phyloP scores from a whole-genome alignment of 371 early-diverging fungal genomes.

The Saksenaea vasiformis region DNA sequence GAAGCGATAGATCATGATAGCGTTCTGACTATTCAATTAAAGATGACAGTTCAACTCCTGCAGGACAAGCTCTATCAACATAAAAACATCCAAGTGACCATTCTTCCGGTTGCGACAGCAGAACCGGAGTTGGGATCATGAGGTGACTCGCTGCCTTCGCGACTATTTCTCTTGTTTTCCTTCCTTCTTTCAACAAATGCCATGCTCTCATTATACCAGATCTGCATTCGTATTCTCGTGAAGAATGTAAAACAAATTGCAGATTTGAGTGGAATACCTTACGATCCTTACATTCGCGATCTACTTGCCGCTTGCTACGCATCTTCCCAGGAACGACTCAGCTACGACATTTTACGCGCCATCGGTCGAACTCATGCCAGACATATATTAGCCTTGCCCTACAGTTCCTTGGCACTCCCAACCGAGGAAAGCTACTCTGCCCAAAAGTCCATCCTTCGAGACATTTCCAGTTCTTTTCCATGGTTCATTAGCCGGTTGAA shows the following conservation, averaged over 20 bases:
- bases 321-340: conserved; percentile 1
- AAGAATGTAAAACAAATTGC: conserved; percentile 4
- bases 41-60: no score
- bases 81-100: neutral
- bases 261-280: conserved; percentile 6
- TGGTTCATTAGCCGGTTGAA: conserved; percentile 8
- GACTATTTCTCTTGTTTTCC: neutral
- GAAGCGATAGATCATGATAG: neutral
- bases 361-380: neutral
- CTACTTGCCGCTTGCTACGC: neutral
- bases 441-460: neutral
- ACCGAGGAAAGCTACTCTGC: neutral
- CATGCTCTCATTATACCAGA: conserved; percentile 12
- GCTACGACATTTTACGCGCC: conserved; percentile 6
- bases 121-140: no score
- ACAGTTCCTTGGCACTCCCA: neutral
- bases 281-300: conserved; percentile 13
- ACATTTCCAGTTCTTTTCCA: neutral
- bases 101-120: no score
- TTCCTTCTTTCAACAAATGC: neutral
- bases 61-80: neutral
- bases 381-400: neutral
- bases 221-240: conserved; percentile 7
- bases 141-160: neutral
- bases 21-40: neutral